Conservation (phyloP, 148 eudicot species). For the Linanthus parryae region DNA sequence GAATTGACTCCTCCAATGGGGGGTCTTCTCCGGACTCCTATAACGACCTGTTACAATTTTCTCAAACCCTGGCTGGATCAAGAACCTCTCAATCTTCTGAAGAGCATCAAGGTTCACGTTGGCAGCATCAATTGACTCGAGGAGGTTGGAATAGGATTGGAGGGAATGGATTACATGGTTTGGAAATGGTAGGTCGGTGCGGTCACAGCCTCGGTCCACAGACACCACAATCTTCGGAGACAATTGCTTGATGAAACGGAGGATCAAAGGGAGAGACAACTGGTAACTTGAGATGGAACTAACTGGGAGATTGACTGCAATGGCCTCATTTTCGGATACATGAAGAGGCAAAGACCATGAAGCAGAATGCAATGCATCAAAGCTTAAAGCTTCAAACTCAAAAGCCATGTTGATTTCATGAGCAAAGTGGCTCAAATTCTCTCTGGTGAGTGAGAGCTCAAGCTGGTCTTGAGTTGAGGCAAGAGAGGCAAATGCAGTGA, state of each 20-base stretch:
- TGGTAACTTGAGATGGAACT: conserved; percentile 45
- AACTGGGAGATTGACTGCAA: conserved; percentile 79
- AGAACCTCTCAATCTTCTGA: conserved; percentile 72
- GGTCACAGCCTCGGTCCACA: conserved; percentile 70
- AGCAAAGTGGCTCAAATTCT: conserved; percentile 78
- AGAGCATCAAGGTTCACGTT: conserved; percentile 54
- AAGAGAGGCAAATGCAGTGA: conserved; percentile 73
- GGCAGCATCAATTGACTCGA: conserved; percentile 87
- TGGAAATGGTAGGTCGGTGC: conserved; percentile 69
- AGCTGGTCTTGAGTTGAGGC: conserved; percentile 47
- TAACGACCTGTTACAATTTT: conserved; percentile 59
- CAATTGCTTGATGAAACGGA: conserved; percentile 59
- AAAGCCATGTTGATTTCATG: conserved; percentile 57
- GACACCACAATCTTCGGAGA: conserved; percentile 80
- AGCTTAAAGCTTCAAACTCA: conserved; percentile 58
- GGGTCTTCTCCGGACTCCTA: conserved; percentile 58
- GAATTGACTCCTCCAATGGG: conserved; percentile 77
- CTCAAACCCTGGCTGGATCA: conserved; percentile 73
- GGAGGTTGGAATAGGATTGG: conserved; percentile 60
- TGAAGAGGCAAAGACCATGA: conserved; percentile 48
- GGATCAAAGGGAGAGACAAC: conserved; percentile 40
- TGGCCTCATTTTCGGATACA: conserved; percentile 51
- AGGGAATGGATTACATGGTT: conserved; percentile 69
- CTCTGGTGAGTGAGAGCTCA: conserved; percentile 59
- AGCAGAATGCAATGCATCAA: conserved; percentile 48